A percentile compares a stretch with the other conserved stretches of the same genome.
phyloP scores from a whole-genome alignment of 495 filamentous ascomycete species.

The Hypoxylon cercidicola region DNA sequence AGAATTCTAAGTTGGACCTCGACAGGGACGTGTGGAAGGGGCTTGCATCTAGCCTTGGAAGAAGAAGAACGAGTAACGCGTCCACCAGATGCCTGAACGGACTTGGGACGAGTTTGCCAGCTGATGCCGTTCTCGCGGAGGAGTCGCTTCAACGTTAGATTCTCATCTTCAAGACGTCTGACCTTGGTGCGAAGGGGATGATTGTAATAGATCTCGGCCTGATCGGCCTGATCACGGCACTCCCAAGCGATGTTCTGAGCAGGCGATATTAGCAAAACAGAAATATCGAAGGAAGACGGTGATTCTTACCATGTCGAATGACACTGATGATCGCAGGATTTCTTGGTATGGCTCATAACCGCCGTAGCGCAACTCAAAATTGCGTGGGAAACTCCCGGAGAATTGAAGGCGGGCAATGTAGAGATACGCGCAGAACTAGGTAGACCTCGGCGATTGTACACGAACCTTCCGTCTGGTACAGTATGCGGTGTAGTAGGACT shows the following conservation, averaged over 20 bases:
- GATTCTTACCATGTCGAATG: constrained; percentile 31
- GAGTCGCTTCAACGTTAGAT: constrained; percentile 50
- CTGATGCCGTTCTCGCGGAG: constrained; percentile 52
- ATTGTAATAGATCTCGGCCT: constrained; percentile 54
- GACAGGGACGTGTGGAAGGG: constrained; percentile 53
- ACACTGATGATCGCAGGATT: constrained; percentile 3
- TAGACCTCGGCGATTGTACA: not conserved
- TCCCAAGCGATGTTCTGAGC: constrained; percentile 48
- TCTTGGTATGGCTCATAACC: constrained; percentile 17
- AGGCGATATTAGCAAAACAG: constrained; percentile 12
- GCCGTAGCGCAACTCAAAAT: not conserved
- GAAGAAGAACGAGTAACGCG: constrained; percentile 33
- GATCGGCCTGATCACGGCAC: constrained; percentile 55
- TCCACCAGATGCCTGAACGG: constrained; percentile 9
- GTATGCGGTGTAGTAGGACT: not conserved
- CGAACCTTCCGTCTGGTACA: not conserved
- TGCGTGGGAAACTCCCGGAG: not conserved
- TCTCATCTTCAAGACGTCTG: constrained; percentile 49
- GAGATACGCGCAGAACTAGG: not conserved
- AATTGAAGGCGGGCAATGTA: not conserved
- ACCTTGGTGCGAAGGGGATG: constrained; percentile 50
- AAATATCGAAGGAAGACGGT: not conserved
- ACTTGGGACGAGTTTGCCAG: constrained; percentile 44
- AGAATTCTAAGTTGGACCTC: constrained; percentile 59
- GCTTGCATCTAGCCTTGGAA: constrained; percentile 9